Conservation (phyloP, 306 rosid species). For the Rosa persica region DNA sequence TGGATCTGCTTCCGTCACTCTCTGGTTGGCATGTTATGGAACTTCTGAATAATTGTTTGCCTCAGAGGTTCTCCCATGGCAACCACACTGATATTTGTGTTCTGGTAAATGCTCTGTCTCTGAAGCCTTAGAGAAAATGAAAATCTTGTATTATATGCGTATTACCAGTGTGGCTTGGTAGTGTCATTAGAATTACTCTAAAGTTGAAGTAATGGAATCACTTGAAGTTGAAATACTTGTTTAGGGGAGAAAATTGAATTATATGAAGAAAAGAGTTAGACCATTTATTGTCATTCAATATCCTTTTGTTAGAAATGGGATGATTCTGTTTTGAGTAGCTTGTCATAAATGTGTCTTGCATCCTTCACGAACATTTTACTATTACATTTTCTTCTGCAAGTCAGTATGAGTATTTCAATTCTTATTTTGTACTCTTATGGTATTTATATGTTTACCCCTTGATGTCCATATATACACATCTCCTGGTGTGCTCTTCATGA, state of each 20-base stretch:
- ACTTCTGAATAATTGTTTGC: conserved; percentile 80
- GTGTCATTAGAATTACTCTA: neutral
- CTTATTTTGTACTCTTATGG: neutral
- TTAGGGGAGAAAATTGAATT: neutral
- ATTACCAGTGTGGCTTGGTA: neutral
- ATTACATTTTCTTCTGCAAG: neutral
- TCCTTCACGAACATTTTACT: neutral
- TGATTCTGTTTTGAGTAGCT: neutral
- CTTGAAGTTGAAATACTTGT: neutral
- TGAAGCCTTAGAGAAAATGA: conserved; percentile 4
- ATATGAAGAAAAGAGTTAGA: neutral
- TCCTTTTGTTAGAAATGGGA: neutral
- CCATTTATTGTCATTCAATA: neutral
- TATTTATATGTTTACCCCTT: neutral
- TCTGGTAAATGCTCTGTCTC: conserved; percentile 49
- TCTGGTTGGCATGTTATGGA: conserved; percentile 80
- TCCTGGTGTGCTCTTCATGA: neutral
- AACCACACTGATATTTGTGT: conserved; percentile 77
- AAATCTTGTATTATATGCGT: neutral
- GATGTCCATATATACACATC: neutral
- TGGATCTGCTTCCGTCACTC: conserved; percentile 58
- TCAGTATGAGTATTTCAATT: neutral
- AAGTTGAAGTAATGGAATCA: neutral
- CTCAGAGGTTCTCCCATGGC: conserved; percentile 69
- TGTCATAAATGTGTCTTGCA: neutral